Conservation (phyloP, 2,329 filamentous ascomycete genomes). For the Colletotrichum liaoningense region DNA sequence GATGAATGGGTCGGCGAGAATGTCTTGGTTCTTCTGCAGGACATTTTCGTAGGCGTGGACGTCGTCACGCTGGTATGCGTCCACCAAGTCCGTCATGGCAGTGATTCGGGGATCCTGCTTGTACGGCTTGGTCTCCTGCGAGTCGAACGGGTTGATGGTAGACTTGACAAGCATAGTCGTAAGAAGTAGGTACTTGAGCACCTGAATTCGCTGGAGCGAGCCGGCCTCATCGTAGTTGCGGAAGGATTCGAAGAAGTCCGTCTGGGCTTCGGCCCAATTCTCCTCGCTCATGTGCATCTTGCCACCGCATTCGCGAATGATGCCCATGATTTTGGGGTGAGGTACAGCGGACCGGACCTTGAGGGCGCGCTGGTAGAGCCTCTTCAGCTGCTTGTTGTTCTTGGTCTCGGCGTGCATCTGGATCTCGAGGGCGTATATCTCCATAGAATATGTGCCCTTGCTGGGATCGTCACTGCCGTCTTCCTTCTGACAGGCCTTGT, state of each 20-base stretch:
- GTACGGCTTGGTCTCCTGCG: conserved; percentile 98
- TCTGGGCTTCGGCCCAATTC: conserved; percentile 98
- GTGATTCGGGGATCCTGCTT: conserved; percentile 94
- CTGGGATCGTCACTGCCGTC: conserved; percentile 92
- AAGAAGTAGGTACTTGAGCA: conserved; percentile 95
- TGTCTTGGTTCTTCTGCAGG: conserved; percentile 86
- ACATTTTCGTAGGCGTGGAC: conserved; percentile 92
- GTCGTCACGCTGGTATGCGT: conserved; percentile 95
- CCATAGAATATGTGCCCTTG: conserved; percentile 95
- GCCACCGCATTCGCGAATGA: conserved; percentile 97
- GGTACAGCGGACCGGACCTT: conserved; percentile 96
- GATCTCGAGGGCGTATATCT: conserved; percentile 97
- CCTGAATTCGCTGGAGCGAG: conserved; percentile 94
- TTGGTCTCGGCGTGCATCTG: conserved; percentile 98
- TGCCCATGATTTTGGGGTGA: conserved; percentile 98
- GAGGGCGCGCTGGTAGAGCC: conserved; percentile 89
- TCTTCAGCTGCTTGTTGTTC: conserved; percentile 97
- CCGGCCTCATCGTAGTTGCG: conserved; percentile 99
- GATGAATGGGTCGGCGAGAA: conserved; percentile 93
- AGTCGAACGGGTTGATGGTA: conserved; percentile 98
- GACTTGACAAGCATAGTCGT: conserved; percentile 99
- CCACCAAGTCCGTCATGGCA: conserved; percentile 96
- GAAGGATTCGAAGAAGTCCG: conserved; percentile 98
- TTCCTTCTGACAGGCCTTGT: conserved; percentile 86
- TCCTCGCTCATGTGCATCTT: conserved; percentile 99